Base-by-base conservation (phyloP, 2,329 filamentous ascomycete genomes). In the Hysterium pulicare region DNA sequence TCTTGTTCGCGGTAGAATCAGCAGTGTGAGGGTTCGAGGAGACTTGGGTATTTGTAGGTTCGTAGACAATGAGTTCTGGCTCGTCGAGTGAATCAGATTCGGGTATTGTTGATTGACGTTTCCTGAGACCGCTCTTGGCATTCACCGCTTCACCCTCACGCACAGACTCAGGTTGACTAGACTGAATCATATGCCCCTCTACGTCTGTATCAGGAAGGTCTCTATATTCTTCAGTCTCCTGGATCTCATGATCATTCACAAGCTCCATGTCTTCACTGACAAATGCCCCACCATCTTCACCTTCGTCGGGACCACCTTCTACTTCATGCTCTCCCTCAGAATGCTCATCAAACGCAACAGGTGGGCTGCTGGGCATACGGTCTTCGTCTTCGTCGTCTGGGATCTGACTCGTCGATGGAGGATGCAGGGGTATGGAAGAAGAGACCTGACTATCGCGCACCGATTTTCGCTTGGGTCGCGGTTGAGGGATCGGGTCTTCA, bases 281-380 rank as follows among this genome's bases (percentile, higher is more conserved):
- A 21, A 30, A 28, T 9, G 36, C 35, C 5, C 32, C 22, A 22
- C 33, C 13, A 22, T 42, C 42, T 9, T 35, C 24, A 9, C 38
- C 47, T 2, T 42, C 45, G 31, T 38, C 46, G 8, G 40, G 42
- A 10, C n/a, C n/a, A 20, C 17, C 21, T 6, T 20, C 15, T 13
- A 21, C 41, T 11, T 49, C 53, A 32, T 53, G 47, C 15, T 54
- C 54, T 7, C 55, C 52, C n/a, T 59, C 53, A 11, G 47, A 48
- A 38, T 57, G 49, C 30, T 62, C 59, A 23, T 59, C 57, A 40
- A 56, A 55, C 1, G 42, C 52, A 5, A 57, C 38, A 9, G 65
- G 65, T 10, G 65, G 65, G 40, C 65, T 68, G 40, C 65, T 68
- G 2, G 64, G 63, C 21, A 68, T 60, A 19, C 61, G 53, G 13